These are phyloP conservation scores for Clathrospora elynae DNA, from an alignment of 2,329 filamentous ascomycete genomes.

Conservation along the genomic window DNA sequence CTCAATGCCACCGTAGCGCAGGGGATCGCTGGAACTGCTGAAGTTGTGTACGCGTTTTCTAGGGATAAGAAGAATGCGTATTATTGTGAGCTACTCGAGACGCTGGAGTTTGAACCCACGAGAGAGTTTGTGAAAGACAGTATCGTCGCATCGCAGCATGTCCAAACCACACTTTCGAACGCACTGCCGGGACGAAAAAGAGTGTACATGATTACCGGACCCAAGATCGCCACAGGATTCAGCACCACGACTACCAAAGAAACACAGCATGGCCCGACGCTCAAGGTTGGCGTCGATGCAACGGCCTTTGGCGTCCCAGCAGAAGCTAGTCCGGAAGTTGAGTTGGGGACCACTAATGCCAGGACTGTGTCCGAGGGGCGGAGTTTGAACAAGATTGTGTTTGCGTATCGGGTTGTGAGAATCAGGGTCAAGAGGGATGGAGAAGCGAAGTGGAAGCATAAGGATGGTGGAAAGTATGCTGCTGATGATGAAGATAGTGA, in stretches of 20 bases:
- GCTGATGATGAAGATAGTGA: neutral
- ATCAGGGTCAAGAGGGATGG: constrained; percentile 3
- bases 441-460: constrained; percentile 1
- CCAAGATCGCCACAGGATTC: constrained; percentile 6
- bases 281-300: constrained; percentile 1
- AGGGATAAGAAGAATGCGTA: constrained; percentile 5
- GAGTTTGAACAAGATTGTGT: constrained; percentile 4
- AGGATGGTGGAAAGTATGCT: constrained; percentile 3
- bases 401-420: constrained; percentile 6
- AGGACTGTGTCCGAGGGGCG: neutral
- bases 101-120: constrained; percentile 8
- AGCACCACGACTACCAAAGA: neutral
- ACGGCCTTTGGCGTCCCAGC: constrained; percentile 1
- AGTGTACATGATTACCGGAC: constrained; percentile 7
- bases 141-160: constrained; percentile 3
- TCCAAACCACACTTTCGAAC: neutral
- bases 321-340: constrained; percentile 1
- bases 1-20: constrained; percentile 6
- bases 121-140: constrained; percentile 1
- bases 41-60: constrained; percentile 3
- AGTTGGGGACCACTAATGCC: neutral
- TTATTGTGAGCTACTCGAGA: constrained; percentile 7
- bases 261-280: neutral
- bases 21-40: constrained; percentile 1
- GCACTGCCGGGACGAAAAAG: constrained; percentile 1